Evolutionary conservation across 1,284 basidiomycete genomes (phyloP).

Genomic region (Austropuccinia psidii): DNA sequence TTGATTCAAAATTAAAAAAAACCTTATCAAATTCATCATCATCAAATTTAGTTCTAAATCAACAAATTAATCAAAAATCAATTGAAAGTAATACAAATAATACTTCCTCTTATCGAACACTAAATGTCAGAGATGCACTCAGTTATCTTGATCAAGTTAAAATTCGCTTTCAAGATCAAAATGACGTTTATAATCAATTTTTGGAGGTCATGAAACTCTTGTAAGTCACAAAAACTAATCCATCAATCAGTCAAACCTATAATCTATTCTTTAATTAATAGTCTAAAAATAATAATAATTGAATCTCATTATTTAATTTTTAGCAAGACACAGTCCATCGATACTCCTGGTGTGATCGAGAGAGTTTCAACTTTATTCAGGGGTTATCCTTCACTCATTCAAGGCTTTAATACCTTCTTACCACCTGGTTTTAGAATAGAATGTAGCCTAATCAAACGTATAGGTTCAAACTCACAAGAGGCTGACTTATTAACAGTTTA

Average conservation of each 20-base stretch:
- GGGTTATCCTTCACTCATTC: constrained; percentile 48
- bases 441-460: constrained; percentile 39
- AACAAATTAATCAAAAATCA: no score
- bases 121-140: constrained; percentile 35
- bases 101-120: constrained; percentile 34
- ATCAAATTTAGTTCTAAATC: no score
- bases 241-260: background rate
- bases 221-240: background rate
- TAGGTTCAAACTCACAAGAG: background rate
- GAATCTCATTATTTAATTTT: background rate
- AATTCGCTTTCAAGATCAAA: constrained; percentile 36
- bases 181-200: constrained; percentile 36
- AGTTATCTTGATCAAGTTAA: constrained; percentile 37
- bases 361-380: constrained; percentile 48
- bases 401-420: constrained; percentile 49
- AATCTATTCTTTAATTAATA: background rate
- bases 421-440: constrained; percentile 49
- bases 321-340: constrained; percentile 41
- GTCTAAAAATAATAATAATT: background rate
- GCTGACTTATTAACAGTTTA: constrained; percentile 33
- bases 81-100: no score
- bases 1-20: no score
- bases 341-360: constrained; percentile 49
- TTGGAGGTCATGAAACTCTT: constrained; percentile 37
- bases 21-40: no score